These are phyloP conservation scores for Fusarium virguliforme DNA, from an alignment of 2,329 filamentous ascomycete genomes.

Conservation along the genomic window DNA sequence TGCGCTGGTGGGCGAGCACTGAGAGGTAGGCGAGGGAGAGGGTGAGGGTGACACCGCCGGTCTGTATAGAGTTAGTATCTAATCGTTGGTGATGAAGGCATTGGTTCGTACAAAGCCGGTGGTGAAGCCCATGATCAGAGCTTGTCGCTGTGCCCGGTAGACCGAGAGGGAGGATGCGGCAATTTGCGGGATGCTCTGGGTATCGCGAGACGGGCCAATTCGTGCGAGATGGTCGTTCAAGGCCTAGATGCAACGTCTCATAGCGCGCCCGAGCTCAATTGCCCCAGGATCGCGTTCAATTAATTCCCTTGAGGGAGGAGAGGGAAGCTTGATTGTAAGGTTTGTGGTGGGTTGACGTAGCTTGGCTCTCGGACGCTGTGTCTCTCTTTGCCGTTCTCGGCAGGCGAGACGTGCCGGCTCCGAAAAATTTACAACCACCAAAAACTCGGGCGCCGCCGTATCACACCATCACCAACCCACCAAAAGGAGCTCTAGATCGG, in stretches of 20 bases:
- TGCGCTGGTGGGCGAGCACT: conserved; percentile 78
- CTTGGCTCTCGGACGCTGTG: conserved; percentile 29
- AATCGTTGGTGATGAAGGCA: too few species aligned
- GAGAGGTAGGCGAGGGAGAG: conserved; percentile 81
- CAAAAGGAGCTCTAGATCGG: conserved; percentile 26
- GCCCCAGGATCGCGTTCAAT: conserved; percentile 41
- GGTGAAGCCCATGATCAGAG: conserved; percentile 77
- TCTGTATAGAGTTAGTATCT: conserved; percentile 56
- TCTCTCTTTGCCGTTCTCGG: conserved; percentile 43
- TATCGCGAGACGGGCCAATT: conserved; percentile 43
- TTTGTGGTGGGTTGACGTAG: conserved; percentile 54
- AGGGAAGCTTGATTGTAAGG: conserved; percentile 39
- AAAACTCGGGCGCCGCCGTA: conserved; percentile 17
- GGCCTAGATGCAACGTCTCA: conserved; percentile 53
- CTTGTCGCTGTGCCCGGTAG: conserved; percentile 42
- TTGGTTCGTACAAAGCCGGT: conserved; percentile 76
- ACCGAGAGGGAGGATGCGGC: conserved; percentile 48
- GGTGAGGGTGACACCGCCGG: conserved; percentile 83
- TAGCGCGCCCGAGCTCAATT: conserved; percentile 54
- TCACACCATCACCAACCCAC: conserved; percentile 21
- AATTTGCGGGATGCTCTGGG: conserved; percentile 47
- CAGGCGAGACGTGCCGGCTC: conserved; percentile 52
- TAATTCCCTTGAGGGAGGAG: conserved; percentile 30
- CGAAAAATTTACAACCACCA: conserved; percentile 50
- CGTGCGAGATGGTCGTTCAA: conserved; percentile 33